Percentiles rank a stretch among this genome's conserved stretches.
These are phyloP conservation scores for Leucaena leucocephala DNA, from an alignment of 306 rosid species.

Conservation along the genomic window DNA sequence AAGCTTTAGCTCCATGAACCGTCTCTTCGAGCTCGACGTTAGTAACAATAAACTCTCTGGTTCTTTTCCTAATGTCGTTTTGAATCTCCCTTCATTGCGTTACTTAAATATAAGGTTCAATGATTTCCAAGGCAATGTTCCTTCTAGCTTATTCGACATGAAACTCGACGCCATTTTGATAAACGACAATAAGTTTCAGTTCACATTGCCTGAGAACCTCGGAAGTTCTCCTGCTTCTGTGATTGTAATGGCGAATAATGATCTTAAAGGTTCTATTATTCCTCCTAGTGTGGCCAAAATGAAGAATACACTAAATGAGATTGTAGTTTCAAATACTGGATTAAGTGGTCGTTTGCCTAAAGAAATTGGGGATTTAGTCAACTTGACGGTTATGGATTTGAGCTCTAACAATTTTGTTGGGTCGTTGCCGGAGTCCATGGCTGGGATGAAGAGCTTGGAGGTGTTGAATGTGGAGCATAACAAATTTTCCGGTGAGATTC, in stretches of 20 bases:
- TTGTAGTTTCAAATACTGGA: slow-evolving; percentile 58
- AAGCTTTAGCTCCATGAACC: slow-evolving; percentile 41
- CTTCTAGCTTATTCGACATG: slow-evolving; percentile 53
- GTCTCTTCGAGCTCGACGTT: slow-evolving; percentile 67
- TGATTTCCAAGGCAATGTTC: slow-evolving; percentile 57
- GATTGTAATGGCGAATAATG: slow-evolving; percentile 68
- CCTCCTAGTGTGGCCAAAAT: slow-evolving; percentile 60
- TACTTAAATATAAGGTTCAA: slow-evolving; percentile 72
- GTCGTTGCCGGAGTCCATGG: slow-evolving; percentile 57
- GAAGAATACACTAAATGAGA: slow-evolving; percentile 67
- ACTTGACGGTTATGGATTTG: slow-evolving; percentile 68
- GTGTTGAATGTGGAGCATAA: slow-evolving; percentile 69
- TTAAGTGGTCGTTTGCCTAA: slow-evolving; percentile 59
- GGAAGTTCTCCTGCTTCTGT: slow-evolving; percentile 63
- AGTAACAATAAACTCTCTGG: slow-evolving; percentile 79
- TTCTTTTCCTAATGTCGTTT: slow-evolving; percentile 53
- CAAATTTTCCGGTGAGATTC: slow-evolving; percentile 61
- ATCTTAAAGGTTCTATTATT: slow-evolving; percentile 51
- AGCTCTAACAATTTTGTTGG: slow-evolving; percentile 62
- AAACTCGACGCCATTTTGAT: slow-evolving; percentile 75
- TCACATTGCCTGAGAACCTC: slow-evolving; percentile 56
- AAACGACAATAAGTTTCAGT: slow-evolving; percentile 63
- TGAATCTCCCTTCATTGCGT: slow-evolving; percentile 49
- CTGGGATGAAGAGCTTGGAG: slow-evolving; percentile 70
- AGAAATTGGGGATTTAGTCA: slow-evolving; percentile 55